Evolutionary conservation across 2,329 filamentous ascomycete genomes (phyloP), one percentile per base, ranked within the genome.

Genomic region (Fusarium sp.): DNA sequence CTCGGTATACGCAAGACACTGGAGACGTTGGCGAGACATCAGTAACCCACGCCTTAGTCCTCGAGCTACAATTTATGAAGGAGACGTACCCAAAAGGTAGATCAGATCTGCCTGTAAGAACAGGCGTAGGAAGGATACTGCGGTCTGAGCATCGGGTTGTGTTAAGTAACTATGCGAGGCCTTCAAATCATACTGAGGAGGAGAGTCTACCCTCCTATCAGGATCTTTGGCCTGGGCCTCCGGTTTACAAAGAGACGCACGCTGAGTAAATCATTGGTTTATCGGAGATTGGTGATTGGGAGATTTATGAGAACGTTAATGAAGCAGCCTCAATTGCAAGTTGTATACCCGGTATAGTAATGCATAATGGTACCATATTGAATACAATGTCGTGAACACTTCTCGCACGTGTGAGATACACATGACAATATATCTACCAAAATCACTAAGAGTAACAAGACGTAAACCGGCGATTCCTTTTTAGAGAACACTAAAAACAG

Each of bases 11-110:
- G 6, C 96, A 93, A 81, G 92, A 96, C 74, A 85, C 92, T 70
- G 90, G 91, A 64, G 87, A 90, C 51, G 81, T 85, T 33, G 89
- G 90, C 71, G 93, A 93, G 45, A 89, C 93, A 66, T 89, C 91
- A 71, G 88, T 97, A 49, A 88, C 88, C 36, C 95, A 98, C 82
- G 88, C 90, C 72, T 86, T 98, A 41, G 88, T 97, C 67, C 85
- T 98, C 49, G 95, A 98, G 80, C 88, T 98, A 81, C 93, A 97
- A 43, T 93, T 98, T 20, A 91, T 92, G 6, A 95, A 97, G 79
- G 95, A 98, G 77, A 94, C 92, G 81, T 86, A 84, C 0, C 91
- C 90, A 58, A 88, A 90, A 74, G 89, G 87, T 51, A 90, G 88
- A 75, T 83, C 84, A 0, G 79, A 82, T 41, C 82, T 93, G 39